Evolutionary conservation across 352 stramenopile genomes (phyloP).

Genomic region (Phytophthora pinifolia): DNA sequence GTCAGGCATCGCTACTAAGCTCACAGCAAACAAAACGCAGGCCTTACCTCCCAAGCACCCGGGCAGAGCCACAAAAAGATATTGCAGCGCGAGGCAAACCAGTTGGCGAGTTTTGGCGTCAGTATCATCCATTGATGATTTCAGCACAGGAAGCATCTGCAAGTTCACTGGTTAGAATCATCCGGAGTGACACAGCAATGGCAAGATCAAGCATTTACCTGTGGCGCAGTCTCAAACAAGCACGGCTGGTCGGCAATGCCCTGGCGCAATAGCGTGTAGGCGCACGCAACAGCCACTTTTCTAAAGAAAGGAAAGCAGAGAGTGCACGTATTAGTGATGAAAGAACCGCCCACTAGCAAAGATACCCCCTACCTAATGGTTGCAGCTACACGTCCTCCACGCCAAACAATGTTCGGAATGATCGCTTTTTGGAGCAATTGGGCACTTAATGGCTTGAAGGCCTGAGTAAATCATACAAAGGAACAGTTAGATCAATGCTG

Average conservation of each 20-base stretch:
- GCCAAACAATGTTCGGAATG: constrained; percentile 91
- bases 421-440: constrained; percentile 74
- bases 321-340: constrained; percentile 7
- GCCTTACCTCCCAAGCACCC: constrained; percentile 66
- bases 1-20: too few species aligned
- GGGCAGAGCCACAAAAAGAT: constrained; percentile 81
- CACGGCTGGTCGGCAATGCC: constrained; percentile 69
- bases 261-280: constrained; percentile 84
- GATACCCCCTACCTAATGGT: constrained; percentile 63
- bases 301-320: constrained; percentile 27
- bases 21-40: background rate
- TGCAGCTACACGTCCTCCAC: constrained; percentile 79
- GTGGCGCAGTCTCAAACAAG: constrained; percentile 82
- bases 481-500: background rate
- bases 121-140: constrained; percentile 86
- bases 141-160: constrained; percentile 87
- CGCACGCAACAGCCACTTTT: constrained; percentile 88
- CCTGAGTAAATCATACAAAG: constrained; percentile 25
- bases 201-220: constrained; percentile 33
- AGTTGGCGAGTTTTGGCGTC: constrained; percentile 90
- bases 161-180: background rate
- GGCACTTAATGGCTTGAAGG: constrained; percentile 64
- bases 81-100: constrained; percentile 87
- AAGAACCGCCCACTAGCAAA: background rate
- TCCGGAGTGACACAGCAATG: background rate